phyloP scores from a whole-genome alignment of 2,329 filamentous ascomycete species.

The Cytospora mali region DNA sequence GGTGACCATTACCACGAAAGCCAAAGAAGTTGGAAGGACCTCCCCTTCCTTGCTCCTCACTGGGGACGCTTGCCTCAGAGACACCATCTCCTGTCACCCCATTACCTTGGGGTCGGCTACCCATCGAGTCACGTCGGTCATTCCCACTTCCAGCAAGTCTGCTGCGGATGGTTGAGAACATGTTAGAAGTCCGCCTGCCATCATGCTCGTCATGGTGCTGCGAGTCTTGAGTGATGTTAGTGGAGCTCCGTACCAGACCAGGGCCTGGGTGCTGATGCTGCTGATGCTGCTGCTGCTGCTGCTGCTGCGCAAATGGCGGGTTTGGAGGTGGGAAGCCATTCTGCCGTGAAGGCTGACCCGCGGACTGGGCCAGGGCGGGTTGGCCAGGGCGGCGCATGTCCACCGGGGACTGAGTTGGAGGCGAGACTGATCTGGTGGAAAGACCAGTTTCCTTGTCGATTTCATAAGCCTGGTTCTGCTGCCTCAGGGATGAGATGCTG shows the following conservation, averaged over 20 bases:
- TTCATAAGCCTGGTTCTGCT: slow-evolving; percentile 41
- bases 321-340: slow-evolving; percentile 30
- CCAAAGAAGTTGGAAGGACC: slow-evolving; percentile 46
- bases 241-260: slow-evolving; percentile 24
- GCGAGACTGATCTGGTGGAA: slow-evolving; percentile 27
- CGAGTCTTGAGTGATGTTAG: slow-evolving; percentile 30
- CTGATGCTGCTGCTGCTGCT: slow-evolving; percentile 29
- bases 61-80: slow-evolving; percentile 45
- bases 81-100: slow-evolving; percentile 42
- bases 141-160: slow-evolving; percentile 42
- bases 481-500: slow-evolving; percentile 32
- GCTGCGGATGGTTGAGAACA: slow-evolving; percentile 57
- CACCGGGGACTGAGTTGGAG: slow-evolving; percentile 28
- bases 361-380: slow-evolving; percentile 15
- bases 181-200: slow-evolving; percentile 43
- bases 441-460: slow-evolving; percentile 57
- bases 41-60: slow-evolving; percentile 44
- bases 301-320: slow-evolving; percentile 24
- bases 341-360: slow-evolving; percentile 21
- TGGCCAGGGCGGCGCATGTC: slow-evolving; percentile 29
- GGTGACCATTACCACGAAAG: slow-evolving; percentile 32
- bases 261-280: no score
- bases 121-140: slow-evolving; percentile 38
- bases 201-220: slow-evolving; percentile 40
- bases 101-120: slow-evolving; percentile 28